Base-by-base conservation (phyloP, 2,329 filamentous ascomycete genomes). In the Bipolaris zeicola region DNA sequence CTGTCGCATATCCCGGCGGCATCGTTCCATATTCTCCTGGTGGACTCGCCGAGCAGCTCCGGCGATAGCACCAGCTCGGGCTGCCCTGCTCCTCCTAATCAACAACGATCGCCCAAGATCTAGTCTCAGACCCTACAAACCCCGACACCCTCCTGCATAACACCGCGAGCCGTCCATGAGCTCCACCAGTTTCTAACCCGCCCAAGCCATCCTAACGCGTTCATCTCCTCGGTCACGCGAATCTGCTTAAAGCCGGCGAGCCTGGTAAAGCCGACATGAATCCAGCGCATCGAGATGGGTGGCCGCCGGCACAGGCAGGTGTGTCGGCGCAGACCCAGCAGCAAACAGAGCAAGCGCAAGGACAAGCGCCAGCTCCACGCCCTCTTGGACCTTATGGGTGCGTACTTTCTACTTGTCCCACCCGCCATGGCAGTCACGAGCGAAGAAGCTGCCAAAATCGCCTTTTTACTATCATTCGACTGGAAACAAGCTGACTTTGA, bases 271-370 rank as follows among this genome's bases (percentile, higher is more conserved):
- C 69, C 71, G 67, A 67, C 42, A 77, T 77, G 75, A 77, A 77
- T 66, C 70, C 74, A 67, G 67, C 72, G 59, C 73, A 75, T 69
- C 75, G 74, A 64, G 75, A 77, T 62, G 74, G 71, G 59, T 77
- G 75, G 75, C 73, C 72, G 51, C 69, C 70, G 60, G 62, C 79
- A 42, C 83, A 85, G 63, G 75, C 79, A 52, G 70, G 77, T 44
- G 70, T 71, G 52, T 77, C 83, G 31, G 82, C 83, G 55, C 74
- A 82, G 42, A 78, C 80, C 5, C 62, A 64, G 41, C 64, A 76
- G 51, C 73, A 74, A 68, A 65, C 70, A 54, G 73, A 77, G 24
- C 71, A 74, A 57, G 61, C 47, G 36, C 73, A 72, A 60, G 66
- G 64, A 31, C 74, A 72, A 59, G 66, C 64, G 38, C 74, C 75